Evolutionary conservation across 257 asterid species (phyloP).

Genomic region (Echites panduratus): DNA sequence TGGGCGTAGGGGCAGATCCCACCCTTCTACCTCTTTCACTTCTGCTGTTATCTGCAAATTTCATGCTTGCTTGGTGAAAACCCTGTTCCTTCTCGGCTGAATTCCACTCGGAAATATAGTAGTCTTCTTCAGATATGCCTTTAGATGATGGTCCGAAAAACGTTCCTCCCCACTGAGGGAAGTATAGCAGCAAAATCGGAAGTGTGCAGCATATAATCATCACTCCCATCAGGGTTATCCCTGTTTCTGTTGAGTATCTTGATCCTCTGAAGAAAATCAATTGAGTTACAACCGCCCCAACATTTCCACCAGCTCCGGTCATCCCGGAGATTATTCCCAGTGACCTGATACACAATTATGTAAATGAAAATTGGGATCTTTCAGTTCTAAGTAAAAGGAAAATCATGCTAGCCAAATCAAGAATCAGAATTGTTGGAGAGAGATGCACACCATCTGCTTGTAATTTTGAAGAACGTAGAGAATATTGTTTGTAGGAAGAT

Average conservation of each 20-base stretch:
- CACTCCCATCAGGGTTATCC: slow-evolving; percentile 70
- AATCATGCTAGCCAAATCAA: too few relatives aligned
- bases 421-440: too few relatives aligned
- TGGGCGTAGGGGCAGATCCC: slow-evolving; percentile 26
- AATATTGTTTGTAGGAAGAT: background rate
- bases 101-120: slow-evolving; percentile 76
- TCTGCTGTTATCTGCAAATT: slow-evolving; percentile 65
- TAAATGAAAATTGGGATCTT: background rate
- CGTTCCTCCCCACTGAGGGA: slow-evolving; percentile 98
- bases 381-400: too few relatives aligned
- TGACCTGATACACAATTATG: slow-evolving; percentile 36
- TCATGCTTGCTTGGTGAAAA: slow-evolving; percentile 54
- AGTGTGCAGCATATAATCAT: slow-evolving; percentile 66
- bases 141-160: slow-evolving; percentile 52
- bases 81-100: slow-evolving; percentile 47
- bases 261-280: slow-evolving; percentile 77
- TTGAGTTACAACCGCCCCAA: slow-evolving; percentile 72
- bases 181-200: slow-evolving; percentile 44
- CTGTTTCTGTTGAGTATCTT: slow-evolving; percentile 55
- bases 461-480: background rate
- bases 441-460: background rate
- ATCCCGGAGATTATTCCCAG: slow-evolving; percentile 72
- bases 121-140: slow-evolving; percentile 63
- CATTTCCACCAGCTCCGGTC: slow-evolving; percentile 88
- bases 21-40: slow-evolving; percentile 53